Evolutionary conservation across 2,329 filamentous ascomycete species (phyloP).

Genomic region (Neonectria punicea): DNA sequence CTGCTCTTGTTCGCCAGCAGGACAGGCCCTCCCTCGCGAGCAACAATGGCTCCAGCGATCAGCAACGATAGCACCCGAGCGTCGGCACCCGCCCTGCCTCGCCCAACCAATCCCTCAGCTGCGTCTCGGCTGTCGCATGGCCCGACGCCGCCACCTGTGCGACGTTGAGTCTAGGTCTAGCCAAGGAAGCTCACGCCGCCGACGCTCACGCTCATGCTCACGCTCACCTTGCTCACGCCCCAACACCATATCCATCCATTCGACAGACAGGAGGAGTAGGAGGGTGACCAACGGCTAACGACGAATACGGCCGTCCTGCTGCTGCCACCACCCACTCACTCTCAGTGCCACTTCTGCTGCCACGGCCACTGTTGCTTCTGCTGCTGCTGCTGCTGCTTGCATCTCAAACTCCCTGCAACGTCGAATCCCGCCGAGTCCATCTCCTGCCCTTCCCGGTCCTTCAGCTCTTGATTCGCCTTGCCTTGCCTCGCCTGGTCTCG

Average conservation of each 20-base stretch:
- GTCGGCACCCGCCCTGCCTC: conserved; percentile 23
- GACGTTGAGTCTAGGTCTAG: conserved; percentile 37
- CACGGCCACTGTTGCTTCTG: conserved; percentile 1
- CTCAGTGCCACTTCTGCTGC: conserved; percentile 9
- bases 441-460: conserved; percentile 11
- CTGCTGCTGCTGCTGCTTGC: not conserved
- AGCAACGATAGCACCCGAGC: conserved; percentile 7
- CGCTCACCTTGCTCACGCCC: not conserved
- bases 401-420: conserved; percentile 33
- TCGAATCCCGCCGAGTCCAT: conserved; percentile 14
- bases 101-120: conserved; percentile 14
- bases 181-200: conserved; percentile 4
- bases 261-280: not conserved
- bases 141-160: conserved; percentile 36
- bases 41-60: conserved; percentile 20
- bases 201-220: not conserved
- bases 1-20: not conserved
- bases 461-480: conserved; percentile 4
- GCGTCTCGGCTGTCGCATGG: conserved; percentile 31
- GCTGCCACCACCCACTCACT: conserved; percentile 5
- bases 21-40: conserved; percentile 16
- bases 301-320: conserved; percentile 19
- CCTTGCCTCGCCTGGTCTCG: not conserved
- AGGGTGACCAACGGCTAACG: conserved; percentile 11
- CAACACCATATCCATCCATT: not conserved